phyloP scores from a whole-genome alignment of 768 basidiomycete species.

The Mycena metata region DNA sequence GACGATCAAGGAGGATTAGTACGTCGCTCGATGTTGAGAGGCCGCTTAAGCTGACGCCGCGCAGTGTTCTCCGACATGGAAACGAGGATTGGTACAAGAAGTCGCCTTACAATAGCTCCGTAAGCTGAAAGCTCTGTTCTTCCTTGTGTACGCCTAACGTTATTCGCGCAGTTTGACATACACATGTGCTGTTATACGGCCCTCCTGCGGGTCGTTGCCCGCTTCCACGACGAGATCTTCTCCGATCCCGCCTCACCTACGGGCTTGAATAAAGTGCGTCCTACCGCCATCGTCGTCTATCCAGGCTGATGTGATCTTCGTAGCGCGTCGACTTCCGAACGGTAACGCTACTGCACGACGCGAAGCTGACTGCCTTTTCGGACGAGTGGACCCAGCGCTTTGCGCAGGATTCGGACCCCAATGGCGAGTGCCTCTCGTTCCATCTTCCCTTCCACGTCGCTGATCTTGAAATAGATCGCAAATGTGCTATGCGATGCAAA shows the following conservation, averaged over 20 bases:
- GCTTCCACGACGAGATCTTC: slow-evolving; percentile 84
- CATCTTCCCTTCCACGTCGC: background rate
- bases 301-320: background rate
- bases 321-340: slow-evolving; percentile 77
- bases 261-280: slow-evolving; percentile 75
- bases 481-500: slow-evolving; percentile 70
- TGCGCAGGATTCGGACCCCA: slow-evolving; percentile 68
- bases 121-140: slow-evolving; percentile 44
- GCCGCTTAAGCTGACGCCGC: background rate
- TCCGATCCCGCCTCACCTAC: slow-evolving; percentile 76
- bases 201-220: slow-evolving; percentile 76
- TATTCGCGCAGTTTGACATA: slow-evolving; percentile 71
- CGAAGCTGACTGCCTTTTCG: slow-evolving; percentile 65
- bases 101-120: slow-evolving; percentile 72
- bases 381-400: slow-evolving; percentile 79
- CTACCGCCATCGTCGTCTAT: slow-evolving; percentile 8
- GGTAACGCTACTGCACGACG: slow-evolving; percentile 74
- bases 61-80: slow-evolving; percentile 76
- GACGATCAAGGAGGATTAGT: slow-evolving; percentile 90
- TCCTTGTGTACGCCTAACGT: slow-evolving; percentile 12
- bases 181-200: slow-evolving; percentile 82
- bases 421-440: slow-evolving; percentile 54
- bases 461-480: slow-evolving; percentile 59
- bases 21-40: slow-evolving; percentile 41
- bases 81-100: slow-evolving; percentile 79